These are phyloP conservation scores for Cyclotella kingstonii DNA, from an alignment of 108 stramenopile species.

Conservation along the genomic window DNA sequence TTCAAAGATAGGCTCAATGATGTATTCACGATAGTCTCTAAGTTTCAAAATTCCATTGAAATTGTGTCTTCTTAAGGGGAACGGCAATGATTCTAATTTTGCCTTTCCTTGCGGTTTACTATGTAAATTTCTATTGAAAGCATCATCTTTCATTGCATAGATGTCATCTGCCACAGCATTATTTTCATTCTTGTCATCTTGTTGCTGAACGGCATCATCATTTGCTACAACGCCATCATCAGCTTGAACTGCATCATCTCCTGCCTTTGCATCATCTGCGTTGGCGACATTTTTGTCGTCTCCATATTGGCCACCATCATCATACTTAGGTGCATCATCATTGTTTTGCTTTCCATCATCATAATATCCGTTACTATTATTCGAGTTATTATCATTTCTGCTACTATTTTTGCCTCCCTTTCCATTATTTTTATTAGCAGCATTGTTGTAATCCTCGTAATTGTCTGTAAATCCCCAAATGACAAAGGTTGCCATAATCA, in stretches of 20 bases:
- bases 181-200: conserved; percentile 19
- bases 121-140: conserved; percentile 24
- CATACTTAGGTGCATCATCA: conserved; percentile 6
- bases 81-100: not conserved
- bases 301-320: not conserved
- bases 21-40: conserved; percentile 59
- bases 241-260: conserved; percentile 11
- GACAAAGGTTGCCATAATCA: conserved; percentile 57
- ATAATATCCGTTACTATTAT: conserved; percentile 17
- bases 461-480: conserved; percentile 68
- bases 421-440: too few species aligned
- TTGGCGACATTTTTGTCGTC: not conserved
- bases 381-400: conserved; percentile 9
- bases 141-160: conserved; percentile 21
- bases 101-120: not conserved
- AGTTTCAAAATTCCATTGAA: conserved; percentile 73
- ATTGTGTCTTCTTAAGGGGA: conserved; percentile 24
- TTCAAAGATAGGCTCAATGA: conserved; percentile 62
- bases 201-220: conserved; percentile 18
- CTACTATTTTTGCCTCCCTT: conserved; percentile 11
- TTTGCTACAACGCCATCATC: conserved; percentile 17
- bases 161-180: conserved; percentile 7
- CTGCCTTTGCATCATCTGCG: not conserved
- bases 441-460: too few species aligned
- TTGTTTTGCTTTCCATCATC: conserved; percentile 9